These are phyloP conservation scores for Citrus inodora DNA, from an alignment of 345 rosid species.

Conservation along the genomic window DNA sequence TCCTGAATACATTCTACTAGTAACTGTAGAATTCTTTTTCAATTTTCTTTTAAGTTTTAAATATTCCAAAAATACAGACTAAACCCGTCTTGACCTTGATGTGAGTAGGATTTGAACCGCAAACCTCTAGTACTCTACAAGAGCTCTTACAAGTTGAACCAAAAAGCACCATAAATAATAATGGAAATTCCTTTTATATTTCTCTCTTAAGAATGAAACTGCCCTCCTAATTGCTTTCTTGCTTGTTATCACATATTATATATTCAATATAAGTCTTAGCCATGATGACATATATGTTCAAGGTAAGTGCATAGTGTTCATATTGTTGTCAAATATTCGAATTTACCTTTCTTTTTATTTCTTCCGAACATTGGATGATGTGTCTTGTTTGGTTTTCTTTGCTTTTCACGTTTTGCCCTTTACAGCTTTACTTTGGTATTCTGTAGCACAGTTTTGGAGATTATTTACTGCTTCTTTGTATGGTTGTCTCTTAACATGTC, in stretches of 20 bases:
- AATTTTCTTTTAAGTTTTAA: neutral
- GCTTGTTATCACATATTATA: neutral
- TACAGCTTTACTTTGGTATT: neutral
- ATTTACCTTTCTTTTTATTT: neutral
- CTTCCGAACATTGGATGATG: neutral
- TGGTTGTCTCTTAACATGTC: no score
- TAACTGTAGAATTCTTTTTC: neutral
- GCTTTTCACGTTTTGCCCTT: neutral
- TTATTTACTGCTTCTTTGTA: neutral
- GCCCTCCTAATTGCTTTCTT: no score
- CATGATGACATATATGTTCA: no score
- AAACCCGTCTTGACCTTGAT: neutral
- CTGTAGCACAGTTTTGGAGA: neutral
- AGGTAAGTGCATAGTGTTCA: no score
- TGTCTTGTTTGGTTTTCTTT: neutral
- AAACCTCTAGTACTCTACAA: neutral
- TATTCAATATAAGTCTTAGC: no score
- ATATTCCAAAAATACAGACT: neutral
- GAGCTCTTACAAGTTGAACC: neutral
- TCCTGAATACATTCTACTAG: neutral
- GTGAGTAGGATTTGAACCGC: no score
- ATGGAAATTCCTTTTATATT: neutral
- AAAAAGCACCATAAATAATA: neutral
- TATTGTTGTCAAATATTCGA: no score
- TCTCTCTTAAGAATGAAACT: neutral